phyloP scores from a whole-genome alignment of 768 basidiomycete species.

The Russula sp. region DNA sequence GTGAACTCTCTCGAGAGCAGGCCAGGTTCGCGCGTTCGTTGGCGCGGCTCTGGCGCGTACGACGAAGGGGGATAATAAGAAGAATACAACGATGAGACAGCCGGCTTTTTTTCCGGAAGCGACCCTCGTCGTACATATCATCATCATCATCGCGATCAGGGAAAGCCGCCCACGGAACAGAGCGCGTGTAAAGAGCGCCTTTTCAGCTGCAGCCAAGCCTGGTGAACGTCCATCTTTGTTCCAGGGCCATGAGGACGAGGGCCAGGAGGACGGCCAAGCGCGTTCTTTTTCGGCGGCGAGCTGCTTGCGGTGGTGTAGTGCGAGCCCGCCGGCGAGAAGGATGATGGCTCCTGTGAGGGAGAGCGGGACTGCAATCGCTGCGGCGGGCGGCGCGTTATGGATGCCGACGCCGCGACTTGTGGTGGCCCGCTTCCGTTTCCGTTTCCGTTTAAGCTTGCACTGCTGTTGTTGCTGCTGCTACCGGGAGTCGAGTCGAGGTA shows the following conservation, averaged over 20 bases:
- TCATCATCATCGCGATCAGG: too few species aligned
- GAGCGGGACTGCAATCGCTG: slow-evolving; percentile 39
- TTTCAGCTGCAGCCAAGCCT: slow-evolving; percentile 18
- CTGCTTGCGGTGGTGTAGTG: slow-evolving; percentile 34
- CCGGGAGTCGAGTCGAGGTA: background rate
- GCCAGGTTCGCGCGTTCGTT: slow-evolving; percentile 8
- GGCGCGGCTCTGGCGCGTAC: slow-evolving; percentile 16
- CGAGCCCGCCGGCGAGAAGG: slow-evolving; percentile 33
- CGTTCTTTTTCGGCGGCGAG: slow-evolving; percentile 30
- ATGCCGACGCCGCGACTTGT: slow-evolving; percentile 31
- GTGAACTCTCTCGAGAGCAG: background rate
- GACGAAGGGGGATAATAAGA: background rate
- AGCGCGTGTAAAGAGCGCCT: slow-evolving; percentile 21
- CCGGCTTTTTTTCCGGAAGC: background rate
- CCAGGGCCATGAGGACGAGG: background rate
- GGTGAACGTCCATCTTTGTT: background rate
- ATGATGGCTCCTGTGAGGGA: slow-evolving; percentile 36
- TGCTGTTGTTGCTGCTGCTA: too few species aligned
- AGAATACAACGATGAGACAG: background rate
- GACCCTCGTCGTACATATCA: background rate
- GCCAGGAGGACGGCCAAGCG: background rate
- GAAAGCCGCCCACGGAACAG: background rate
- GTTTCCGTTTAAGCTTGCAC: too few species aligned
- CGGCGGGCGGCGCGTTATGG: slow-evolving; percentile 33
- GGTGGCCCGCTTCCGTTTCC: slow-evolving; percentile 21